phyloP scores from a whole-genome alignment of 2,329 filamentous ascomycete genomes.

The Falciphora oryzae region DNA sequence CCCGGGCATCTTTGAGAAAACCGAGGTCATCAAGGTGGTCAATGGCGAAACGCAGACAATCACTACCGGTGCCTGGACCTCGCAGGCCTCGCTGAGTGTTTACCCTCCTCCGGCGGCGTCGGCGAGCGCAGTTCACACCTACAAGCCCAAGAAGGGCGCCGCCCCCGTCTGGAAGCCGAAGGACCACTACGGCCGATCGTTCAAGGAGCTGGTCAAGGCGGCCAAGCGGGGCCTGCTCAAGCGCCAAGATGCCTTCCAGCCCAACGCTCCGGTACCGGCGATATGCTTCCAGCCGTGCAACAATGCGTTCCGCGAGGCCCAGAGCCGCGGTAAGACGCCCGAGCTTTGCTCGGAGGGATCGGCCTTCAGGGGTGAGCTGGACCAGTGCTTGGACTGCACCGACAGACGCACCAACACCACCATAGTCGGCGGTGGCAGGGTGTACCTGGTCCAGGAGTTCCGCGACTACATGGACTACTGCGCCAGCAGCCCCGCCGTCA shows the following conservation, averaged over 20 bases:
- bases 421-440: slow-evolving; percentile 22
- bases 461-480: slow-evolving; percentile 43
- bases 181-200: not conserved
- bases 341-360: slow-evolving; percentile 39
- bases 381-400: slow-evolving; percentile 39
- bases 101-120: slow-evolving; percentile 25
- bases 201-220: not conserved
- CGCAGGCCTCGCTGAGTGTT: slow-evolving; percentile 42
- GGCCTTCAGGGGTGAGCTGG: slow-evolving; percentile 32
- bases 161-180: slow-evolving; percentile 5
- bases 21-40: slow-evolving; percentile 30
- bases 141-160: slow-evolving; percentile 15
- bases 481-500: slow-evolving; percentile 5
- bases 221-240: slow-evolving; percentile 25
- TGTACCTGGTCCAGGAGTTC: slow-evolving; percentile 34
- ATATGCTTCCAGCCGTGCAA: slow-evolving; percentile 51
- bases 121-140: slow-evolving; percentile 7
- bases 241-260: slow-evolving; percentile 32
- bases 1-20: slow-evolving; percentile 53
- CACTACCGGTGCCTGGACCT: slow-evolving; percentile 50
- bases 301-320: slow-evolving; percentile 38
- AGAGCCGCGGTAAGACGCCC: slow-evolving; percentile 39
- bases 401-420: slow-evolving; percentile 16
- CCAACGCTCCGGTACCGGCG: slow-evolving; percentile 20
- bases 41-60: slow-evolving; percentile 36